phyloP scores from a whole-genome alignment of 2,329 filamentous ascomycete genomes.

The Ustulina deusta region DNA sequence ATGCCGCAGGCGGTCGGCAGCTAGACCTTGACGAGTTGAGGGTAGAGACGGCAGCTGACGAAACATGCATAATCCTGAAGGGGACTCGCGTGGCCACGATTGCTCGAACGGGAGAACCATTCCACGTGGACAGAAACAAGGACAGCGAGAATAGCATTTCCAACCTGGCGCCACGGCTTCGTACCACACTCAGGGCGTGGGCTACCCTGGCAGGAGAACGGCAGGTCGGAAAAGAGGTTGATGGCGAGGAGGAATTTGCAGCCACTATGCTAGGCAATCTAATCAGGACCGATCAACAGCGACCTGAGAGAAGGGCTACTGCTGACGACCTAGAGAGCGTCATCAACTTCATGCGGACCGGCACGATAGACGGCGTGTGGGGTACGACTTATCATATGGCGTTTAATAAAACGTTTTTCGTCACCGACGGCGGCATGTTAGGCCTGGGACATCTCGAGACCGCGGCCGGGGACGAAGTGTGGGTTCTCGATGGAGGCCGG shows the following conservation, averaged over 20 bases:
- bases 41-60: background rate
- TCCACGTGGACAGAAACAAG: background rate
- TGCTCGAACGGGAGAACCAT: background rate
- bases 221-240: background rate
- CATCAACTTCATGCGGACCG: background rate
- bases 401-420: background rate
- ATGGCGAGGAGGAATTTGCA: background rate
- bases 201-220: background rate
- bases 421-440: background rate
- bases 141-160: background rate
- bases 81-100: background rate
- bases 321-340: background rate
- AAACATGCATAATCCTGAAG: background rate
- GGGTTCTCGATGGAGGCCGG: slow-evolving; percentile 2
- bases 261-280: background rate
- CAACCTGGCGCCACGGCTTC: too few relatives aligned
- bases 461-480: background rate
- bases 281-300: background rate
- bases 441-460: slow-evolving; percentile 3
- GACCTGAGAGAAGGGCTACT: background rate
- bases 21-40: background rate
- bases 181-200: background rate
- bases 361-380: background rate
- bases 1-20: background rate
- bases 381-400: background rate